A percentile compares a stretch with the other conserved stretches of the same genome.
phyloP scores from a whole-genome alignment of 2,329 filamentous ascomycete genomes.

The Alternaria sp. region DNA sequence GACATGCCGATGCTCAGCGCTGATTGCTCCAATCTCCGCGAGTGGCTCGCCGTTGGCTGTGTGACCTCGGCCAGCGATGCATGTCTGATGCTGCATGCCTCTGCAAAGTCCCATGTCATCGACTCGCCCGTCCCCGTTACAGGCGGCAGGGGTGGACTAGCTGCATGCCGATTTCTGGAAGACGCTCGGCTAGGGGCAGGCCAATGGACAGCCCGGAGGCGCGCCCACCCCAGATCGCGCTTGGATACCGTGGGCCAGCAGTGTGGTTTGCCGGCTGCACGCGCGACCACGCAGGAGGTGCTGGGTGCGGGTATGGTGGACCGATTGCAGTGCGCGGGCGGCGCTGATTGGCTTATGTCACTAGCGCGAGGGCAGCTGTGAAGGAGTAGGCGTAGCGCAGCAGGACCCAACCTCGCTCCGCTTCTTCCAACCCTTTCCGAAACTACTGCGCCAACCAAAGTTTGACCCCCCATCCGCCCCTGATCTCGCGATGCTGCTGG shows the following conservation, averaged over 20 bases:
- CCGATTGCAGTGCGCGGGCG: constrained; percentile 8
- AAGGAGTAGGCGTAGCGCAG: constrained; percentile 25
- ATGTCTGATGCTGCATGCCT: constrained; percentile 36
- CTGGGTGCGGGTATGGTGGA: constrained; percentile 30
- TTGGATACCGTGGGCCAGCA: constrained; percentile 39
- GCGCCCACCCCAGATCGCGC: constrained; percentile 43
- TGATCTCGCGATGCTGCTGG: constrained; percentile 29
- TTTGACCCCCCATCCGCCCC: constrained; percentile 32
- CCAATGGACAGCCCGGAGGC: constrained; percentile 27
- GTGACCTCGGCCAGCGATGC: constrained; percentile 28
- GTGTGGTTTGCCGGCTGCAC: constrained; percentile 41
- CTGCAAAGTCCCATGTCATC: constrained; percentile 28
- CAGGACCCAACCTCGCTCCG: constrained; percentile 22
- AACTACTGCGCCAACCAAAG: constrained; percentile 41
- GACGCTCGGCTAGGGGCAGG: constrained; percentile 31
- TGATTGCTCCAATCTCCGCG: constrained; percentile 46
- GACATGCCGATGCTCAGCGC: constrained; percentile 13
- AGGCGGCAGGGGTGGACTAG: constrained; percentile 27
- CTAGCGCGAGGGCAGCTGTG: constrained; percentile 9
- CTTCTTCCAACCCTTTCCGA: constrained; percentile 33
- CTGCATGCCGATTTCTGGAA: constrained; percentile 44
- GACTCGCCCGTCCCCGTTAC: constrained; percentile 28
- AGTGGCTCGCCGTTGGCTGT: constrained; percentile 40
- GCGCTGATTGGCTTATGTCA: constrained; percentile 13
- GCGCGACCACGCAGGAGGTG: constrained; percentile 36